phyloP scores from a whole-genome alignment of 2,329 filamentous ascomycete species.

The Neospermospora avenae region DNA sequence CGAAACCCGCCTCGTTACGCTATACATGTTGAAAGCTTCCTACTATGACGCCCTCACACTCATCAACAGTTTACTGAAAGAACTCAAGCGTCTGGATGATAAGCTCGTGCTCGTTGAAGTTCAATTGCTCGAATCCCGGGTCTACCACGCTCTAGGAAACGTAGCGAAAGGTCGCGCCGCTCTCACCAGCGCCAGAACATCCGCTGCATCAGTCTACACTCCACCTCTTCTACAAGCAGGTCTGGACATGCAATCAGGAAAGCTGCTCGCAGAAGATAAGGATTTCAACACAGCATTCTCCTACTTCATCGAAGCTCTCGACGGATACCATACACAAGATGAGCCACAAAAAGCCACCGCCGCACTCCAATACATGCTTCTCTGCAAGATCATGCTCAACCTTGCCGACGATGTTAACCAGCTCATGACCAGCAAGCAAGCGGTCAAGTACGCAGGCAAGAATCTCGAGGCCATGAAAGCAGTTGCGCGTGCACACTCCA shows the following conservation, averaged over 20 bases:
- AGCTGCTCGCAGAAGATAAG: constrained; percentile 97
- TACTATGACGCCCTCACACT: constrained; percentile 96
- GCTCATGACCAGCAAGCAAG: constrained; percentile 93
- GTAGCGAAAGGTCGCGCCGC: constrained; percentile 93
- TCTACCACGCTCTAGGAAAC: constrained; percentile 97
- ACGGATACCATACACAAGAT: constrained; percentile 93
- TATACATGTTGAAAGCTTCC: constrained; percentile 96
- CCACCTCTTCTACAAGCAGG: constrained; percentile 92
- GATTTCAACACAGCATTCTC: constrained; percentile 99
- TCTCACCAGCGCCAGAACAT: constrained; percentile 89
- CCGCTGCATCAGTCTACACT: constrained; percentile 94
- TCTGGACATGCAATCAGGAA: constrained; percentile 98
- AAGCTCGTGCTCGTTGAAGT: constrained; percentile 98
- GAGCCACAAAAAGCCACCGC: constrained; percentile 88
- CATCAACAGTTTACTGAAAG: constrained; percentile 92
- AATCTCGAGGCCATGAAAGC: constrained; percentile 99
- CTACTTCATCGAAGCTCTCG: constrained; percentile 98
- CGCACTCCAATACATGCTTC: constrained; percentile 96
- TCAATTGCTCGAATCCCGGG: constrained; percentile 91
- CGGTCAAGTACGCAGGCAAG: constrained; percentile 91
- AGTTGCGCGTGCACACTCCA: constrained; percentile 90
- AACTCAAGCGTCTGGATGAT: constrained; percentile 97
- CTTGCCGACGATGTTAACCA: constrained; percentile 92
- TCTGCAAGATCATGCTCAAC: constrained; percentile 99
- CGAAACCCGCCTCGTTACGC: constrained; percentile 86